Conservation (phyloP, 345 rosid genomes). For the Eucalyptus cloeziana region DNA sequence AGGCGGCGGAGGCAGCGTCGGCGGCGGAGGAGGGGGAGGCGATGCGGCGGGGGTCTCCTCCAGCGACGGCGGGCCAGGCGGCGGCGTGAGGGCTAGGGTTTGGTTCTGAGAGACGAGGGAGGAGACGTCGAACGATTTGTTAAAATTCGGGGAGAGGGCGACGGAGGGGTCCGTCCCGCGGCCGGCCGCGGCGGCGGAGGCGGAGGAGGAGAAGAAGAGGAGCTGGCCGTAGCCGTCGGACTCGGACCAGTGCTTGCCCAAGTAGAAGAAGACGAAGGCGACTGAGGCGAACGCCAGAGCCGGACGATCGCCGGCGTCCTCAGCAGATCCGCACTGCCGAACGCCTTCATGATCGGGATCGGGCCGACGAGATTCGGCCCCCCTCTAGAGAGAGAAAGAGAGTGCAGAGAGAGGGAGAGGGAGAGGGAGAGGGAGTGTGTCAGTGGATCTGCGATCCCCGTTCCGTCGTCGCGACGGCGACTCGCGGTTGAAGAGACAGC, state of each 20-base stretch:
- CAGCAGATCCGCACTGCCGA: slow-evolving; percentile 19
- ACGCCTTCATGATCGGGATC: slow-evolving; percentile 31
- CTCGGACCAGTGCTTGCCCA: slow-evolving; percentile 87
- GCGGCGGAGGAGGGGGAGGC: not conserved
- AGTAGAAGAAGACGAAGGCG: slow-evolving; percentile 63
- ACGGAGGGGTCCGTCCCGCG: slow-evolving; percentile 33
- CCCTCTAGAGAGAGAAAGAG: not conserved
- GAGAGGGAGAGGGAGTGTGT: not conserved
- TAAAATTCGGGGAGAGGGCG: slow-evolving; percentile 47
- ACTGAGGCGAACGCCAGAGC: slow-evolving; percentile 37
- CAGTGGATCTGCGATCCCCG: not conserved
- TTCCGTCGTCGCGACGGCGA: not conserved
- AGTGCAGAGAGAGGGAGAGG: not conserved
- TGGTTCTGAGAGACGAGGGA: slow-evolving; percentile 22
- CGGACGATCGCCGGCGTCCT: slow-evolving; percentile 22
- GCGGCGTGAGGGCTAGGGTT: not conserved
- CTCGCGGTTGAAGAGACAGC: not conserved
- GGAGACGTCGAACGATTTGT: slow-evolving; percentile 31
- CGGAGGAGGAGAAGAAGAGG: slow-evolving; percentile 54
- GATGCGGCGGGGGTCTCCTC: not conserved
- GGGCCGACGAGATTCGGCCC: not conserved
- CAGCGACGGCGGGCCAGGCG: not conserved
- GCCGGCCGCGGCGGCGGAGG: slow-evolving; percentile 1
- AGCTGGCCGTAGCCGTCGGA: slow-evolving; percentile 56
- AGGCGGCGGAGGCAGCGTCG: slow-evolving; percentile 5